Conservation (phyloP, 148 eudicot genomes). For the Vaccinium darrowii region DNA sequence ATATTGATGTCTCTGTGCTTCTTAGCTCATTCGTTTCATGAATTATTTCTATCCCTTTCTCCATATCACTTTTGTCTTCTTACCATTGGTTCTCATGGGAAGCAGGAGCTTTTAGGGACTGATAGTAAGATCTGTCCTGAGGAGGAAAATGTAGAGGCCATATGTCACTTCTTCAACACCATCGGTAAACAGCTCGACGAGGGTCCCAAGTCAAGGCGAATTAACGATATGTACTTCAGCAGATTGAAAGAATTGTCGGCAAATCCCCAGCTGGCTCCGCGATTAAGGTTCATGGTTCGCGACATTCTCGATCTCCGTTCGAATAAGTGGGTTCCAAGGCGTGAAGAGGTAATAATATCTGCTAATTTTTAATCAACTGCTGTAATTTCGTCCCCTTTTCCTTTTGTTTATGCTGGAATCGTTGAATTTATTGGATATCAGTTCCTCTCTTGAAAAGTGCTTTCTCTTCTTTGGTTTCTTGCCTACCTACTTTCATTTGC, state of each 20-base stretch:
- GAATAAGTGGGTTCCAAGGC: slow-evolving; percentile 79
- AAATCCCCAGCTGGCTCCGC: slow-evolving; percentile 65
- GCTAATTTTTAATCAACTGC: neutral
- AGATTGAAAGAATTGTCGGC: slow-evolving; percentile 66
- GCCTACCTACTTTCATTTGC: neutral
- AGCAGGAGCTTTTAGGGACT: slow-evolving; percentile 79
- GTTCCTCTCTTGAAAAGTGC: neutral
- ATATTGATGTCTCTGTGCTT: neutral
- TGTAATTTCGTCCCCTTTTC: neutral
- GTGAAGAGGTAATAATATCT: slow-evolving; percentile 70
- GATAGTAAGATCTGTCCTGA: slow-evolving; percentile 79
- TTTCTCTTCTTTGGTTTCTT: neutral
- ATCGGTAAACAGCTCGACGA: slow-evolving; percentile 96
- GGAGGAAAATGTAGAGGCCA: slow-evolving; percentile 94
- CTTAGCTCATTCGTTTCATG: neutral
- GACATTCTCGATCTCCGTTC: slow-evolving; percentile 71
- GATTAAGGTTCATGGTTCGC: slow-evolving; percentile 84
- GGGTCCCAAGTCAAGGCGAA: slow-evolving; percentile 60
- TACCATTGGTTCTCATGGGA: neutral
- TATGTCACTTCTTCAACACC: slow-evolving; percentile 82
- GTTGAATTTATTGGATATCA: neutral
- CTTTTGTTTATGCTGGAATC: neutral
- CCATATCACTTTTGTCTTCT: neutral
- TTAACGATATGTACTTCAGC: slow-evolving; percentile 64
- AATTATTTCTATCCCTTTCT: neutral